Base-by-base conservation (phyloP, 495 filamentous ascomycete genomes). In the Jackrogersella multiformis region DNA sequence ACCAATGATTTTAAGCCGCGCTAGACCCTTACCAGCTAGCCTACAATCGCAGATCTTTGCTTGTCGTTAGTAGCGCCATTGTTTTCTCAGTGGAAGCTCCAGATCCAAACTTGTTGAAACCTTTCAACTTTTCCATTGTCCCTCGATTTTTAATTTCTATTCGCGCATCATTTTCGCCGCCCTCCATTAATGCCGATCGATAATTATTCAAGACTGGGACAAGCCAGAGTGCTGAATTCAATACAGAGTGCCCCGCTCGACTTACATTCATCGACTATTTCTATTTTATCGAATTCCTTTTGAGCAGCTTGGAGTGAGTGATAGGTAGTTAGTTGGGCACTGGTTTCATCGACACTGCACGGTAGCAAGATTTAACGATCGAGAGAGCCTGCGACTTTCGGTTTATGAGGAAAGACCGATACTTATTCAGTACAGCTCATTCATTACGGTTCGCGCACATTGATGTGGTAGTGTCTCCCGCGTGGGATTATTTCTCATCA, bases 51-150 rank as follows among this genome's bases (percentile, higher is more conserved):
- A 35, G 44, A 42, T 58, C 48, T 54, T 42, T 58, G 38, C 56
- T 49, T 62, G 23, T 35, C 61, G 13, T 72, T 59, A 51, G 53
- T 66, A 58, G 58, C 58, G 41, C 44, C 10, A 57, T 72, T 69
- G 56, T 72, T 62, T 61, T 56, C 28, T 56, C 54, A 48, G 49
- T 56, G 36, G 36, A 60, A 72, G 44, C 52, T 58, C 45, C 52
- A 66, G 59, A 57, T 36, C 56, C 52, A 66, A 60, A 57, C 36
- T 52, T 32, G 36, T 68, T 71, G 61, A 60, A 55, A 64, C 58
- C 57, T 62, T 45, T 59, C 36, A 51, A 52, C 15, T 24, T 56
- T 54, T 57, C 38, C 63, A 63, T 66, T 61, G 39, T 56, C 39
- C 30, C 30, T 45, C 52, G 41, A 30, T 23, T 32, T 57, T 32